Evolutionary conservation across 352 stramenopile species (phyloP), one percentile per base, ranked within the genome.

Genomic region (Phytophthora nicotianae): DNA sequence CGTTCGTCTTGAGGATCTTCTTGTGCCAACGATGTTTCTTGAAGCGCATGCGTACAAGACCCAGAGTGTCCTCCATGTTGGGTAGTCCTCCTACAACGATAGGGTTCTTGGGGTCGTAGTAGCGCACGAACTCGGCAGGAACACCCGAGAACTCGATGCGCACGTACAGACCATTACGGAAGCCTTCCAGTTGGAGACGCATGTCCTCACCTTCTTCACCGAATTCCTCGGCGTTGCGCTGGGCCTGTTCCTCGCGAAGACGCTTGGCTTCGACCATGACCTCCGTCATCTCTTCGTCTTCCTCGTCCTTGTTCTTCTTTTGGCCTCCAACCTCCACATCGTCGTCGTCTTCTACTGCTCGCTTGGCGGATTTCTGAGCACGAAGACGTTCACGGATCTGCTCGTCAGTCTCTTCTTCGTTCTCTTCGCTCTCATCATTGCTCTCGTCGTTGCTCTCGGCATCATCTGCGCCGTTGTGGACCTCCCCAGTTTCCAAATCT

Each of bases 21-120:
- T 84, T 95, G 77, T 99, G 95, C 98, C 98, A 99, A 51, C 98
- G 88, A 75, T 99, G 98, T 73, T 98, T 98, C 83, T 99, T 99
- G 70, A 99, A 98, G 13, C 98, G 88, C 75, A 98, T 97, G 16
- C 96, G 93, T 29, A 98, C 86, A 27, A 99, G 87, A 6, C 93
- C 96, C n/a, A 98, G 66, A 16, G 86, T 93, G 24, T 97, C 93
- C 72, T 99, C 98, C 46, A 98, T 91, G 26, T 95, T 96, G 8
- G 97, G 96, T 6, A 99, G 73, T 1, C 98, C 97, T 42, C 97
- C 97, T 11, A 99, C 80, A 33, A 96, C 70, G 46, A 96, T 93
- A 5, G 88, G 88, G 50, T 84, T 90, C 42, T 88, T 88, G 0
- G 97, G 85, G 56, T 98, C 79, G 66, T 98, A 99, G 67, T 90